Evolutionary conservation across 163 green algal species (phyloP), one percentile per base, ranked within the genome.

Genomic region (Chloroidium sp.): DNA sequence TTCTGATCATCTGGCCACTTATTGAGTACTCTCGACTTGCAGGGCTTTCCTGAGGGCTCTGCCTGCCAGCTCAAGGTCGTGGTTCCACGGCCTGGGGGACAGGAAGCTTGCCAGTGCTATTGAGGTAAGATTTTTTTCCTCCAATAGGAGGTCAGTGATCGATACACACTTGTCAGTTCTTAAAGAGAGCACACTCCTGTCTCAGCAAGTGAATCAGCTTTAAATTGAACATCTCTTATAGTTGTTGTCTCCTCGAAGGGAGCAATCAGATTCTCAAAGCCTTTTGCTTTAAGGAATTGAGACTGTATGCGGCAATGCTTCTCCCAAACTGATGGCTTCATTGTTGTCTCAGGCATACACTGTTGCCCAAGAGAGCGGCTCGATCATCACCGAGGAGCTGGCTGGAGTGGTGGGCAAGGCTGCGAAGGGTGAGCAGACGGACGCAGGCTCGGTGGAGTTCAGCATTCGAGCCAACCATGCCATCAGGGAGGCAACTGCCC

Each of bases 41-140:
- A 83, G 86, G 0, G 87, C 76, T 0, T 84, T 93, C 62, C 88
- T 97, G 78, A 82, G 82, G 36, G 76, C 82, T 4, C 84, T 97
- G 83, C 93, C 93, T 4, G 92, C 90, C 4, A 90, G 84, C 4
- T 88, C 89, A 0, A 79, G 90, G 3, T 79, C 88, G 67, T 98
- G 94, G 94, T 96, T 94, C 82, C 80, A 81, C 0, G 90, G 90
- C 78, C 85, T 97, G 81, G 80, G 88, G 0, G 88, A 94, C 85
- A 83, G 88, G 2, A 81, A 76, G 4, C 79, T 88, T 1, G 87
- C 86, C 0, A 76, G 83, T 1, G 84, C 89, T 1, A 82, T 96
- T 59, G 90, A 96, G 85, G 80, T 82, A 1, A 75, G 69, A 36
- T 36, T 36, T 36, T 36, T 36, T 36, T 36, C 36, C 36, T 36